phyloP scores from a whole-genome alignment of 2,329 filamentous ascomycete species.

The Colletotrichum incanum region DNA sequence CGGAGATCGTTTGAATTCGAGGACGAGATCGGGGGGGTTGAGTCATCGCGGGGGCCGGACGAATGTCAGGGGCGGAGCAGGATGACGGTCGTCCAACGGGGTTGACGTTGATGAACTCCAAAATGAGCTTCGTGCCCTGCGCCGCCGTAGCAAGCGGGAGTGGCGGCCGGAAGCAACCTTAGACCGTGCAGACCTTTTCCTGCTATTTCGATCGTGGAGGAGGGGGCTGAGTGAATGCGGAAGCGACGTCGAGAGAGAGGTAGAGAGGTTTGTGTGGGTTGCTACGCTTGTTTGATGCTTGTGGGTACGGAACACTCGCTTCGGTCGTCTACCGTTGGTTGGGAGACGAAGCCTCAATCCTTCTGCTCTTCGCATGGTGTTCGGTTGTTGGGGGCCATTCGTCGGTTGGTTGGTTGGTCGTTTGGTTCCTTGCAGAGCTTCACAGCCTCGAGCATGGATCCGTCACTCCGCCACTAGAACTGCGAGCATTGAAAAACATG shows the following conservation, averaged over 20 bases:
- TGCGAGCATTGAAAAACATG: background rate
- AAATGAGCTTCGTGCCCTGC: background rate
- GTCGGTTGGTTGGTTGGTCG: background rate
- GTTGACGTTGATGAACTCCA: background rate
- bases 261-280: slow-evolving; percentile 12
- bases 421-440: slow-evolving; percentile 16
- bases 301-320: background rate
- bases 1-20: background rate
- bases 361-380: slow-evolving; percentile 2
- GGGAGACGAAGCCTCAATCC: background rate
- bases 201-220: slow-evolving; percentile 23
- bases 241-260: background rate
- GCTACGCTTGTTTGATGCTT: slow-evolving; percentile 13
- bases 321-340: slow-evolving; percentile 8
- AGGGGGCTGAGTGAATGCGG: background rate
- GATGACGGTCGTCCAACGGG: slow-evolving; percentile 25
- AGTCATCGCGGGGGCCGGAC: slow-evolving; percentile 10
- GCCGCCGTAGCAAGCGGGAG: slow-evolving; percentile 20
- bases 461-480: slow-evolving; percentile 1
- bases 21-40: background rate
- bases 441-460: slow-evolving; percentile 34
- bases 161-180: slow-evolving; percentile 38
- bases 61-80: background rate
- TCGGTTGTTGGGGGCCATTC: background rate
- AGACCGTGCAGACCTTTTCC: slow-evolving; percentile 12